Conservation (phyloP, 495 filamentous ascomycete species). For the Baudoinia panamericana region DNA sequence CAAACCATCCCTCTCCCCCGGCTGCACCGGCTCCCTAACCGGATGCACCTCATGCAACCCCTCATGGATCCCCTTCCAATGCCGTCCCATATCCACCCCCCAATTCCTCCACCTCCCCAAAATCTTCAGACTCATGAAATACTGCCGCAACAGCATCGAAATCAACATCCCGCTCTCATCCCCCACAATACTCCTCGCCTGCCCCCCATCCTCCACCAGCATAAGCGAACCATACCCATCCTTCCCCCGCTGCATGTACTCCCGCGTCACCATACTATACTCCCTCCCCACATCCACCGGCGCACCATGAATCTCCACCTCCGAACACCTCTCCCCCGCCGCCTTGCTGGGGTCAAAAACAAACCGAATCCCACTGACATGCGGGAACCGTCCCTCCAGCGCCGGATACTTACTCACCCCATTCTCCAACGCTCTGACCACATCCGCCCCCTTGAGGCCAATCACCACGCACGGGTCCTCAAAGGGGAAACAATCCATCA, state of each 20-base stretch:
- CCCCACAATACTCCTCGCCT: constrained; percentile 59
- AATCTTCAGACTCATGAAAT: constrained; percentile 72
- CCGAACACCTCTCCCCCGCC: constrained; percentile 47
- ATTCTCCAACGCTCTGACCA: constrained; percentile 71
- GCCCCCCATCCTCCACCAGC: constrained; percentile 53
- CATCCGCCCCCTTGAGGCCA: constrained; percentile 48
- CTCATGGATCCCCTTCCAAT: constrained; percentile 50
- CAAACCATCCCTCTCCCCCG: constrained; percentile 11
- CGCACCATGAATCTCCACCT: constrained; percentile 44
- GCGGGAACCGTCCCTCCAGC: constrained; percentile 66
- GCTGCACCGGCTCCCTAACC: constrained; percentile 14
- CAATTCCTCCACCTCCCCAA: constrained; percentile 61
- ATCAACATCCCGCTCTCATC: constrained; percentile 81
- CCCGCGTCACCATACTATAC: constrained; percentile 62
- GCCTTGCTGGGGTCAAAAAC: constrained; percentile 49
- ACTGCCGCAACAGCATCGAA: constrained; percentile 71
- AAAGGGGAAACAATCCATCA: constrained; percentile 61
- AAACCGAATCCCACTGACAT: constrained; percentile 70
- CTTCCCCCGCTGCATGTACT: constrained; percentile 78
- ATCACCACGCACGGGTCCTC: constrained; percentile 81
- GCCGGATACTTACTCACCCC: constrained; percentile 66
- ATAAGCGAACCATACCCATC: constrained; percentile 69
- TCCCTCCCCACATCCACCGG: constrained; percentile 45
- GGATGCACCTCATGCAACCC: constrained; percentile 35
- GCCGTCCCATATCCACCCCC: constrained; percentile 42